A percentile compares a stretch with the other conserved stretches of the same genome.
Evolutionary conservation across 768 basidiomycete genomes (phyloP).

Genomic region (Dioszegia aurantiaca): DNA sequence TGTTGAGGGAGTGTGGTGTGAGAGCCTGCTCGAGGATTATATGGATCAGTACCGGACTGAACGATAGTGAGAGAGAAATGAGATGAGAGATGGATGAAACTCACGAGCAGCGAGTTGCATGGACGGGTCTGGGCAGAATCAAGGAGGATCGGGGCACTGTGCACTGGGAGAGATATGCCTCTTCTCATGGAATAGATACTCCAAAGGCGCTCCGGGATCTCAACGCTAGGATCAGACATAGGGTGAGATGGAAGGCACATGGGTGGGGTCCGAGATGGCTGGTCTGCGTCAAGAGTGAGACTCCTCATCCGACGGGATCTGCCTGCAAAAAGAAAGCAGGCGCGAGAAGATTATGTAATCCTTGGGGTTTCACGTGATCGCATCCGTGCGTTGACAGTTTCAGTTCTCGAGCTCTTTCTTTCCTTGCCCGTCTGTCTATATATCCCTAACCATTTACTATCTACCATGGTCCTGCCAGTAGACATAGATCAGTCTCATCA

Average conservation of each 20-base stretch:
- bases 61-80: neutral
- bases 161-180: too few relatives aligned
- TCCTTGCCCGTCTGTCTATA: neutral
- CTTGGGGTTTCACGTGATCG: neutral
- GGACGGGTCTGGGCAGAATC: too few relatives aligned
- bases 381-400: neutral
- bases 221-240: neutral
- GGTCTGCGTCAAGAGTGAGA: neutral
- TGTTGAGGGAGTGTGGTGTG: neutral
- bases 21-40: neutral
- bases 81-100: neutral
- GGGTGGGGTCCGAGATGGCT: neutral
- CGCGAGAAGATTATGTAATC: neutral
- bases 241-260: neutral
- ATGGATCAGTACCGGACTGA: slow-evolving; percentile 5
- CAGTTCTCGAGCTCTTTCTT: too few relatives aligned
- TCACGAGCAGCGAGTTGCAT: neutral
- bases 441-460: neutral
- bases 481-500: slow-evolving; percentile 25
- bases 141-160: too few relatives aligned
- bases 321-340: neutral
- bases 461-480: slow-evolving; percentile 34
- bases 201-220: too few relatives aligned
- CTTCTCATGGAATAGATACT: too few relatives aligned
- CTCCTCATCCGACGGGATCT: neutral